A percentile compares a stretch with the other conserved stretches of the same genome.
Evolutionary conservation across 2,329 filamentous ascomycete genomes (phyloP).

Genomic region (Orbilia quercus): DNA sequence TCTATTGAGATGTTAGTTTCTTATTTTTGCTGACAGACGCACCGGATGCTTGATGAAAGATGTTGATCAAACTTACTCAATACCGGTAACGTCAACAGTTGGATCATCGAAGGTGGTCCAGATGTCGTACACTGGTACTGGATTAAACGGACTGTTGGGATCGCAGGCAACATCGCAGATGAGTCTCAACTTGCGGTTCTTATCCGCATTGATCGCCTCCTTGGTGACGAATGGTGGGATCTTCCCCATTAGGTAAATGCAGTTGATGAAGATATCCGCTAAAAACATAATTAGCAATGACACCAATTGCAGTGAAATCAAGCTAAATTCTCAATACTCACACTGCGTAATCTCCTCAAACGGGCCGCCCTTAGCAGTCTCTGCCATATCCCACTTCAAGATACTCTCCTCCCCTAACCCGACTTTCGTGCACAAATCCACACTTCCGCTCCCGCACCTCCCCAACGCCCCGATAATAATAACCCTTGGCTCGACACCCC

Average conservation of each 20-base stretch:
- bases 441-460: conserved; percentile 84
- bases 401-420: conserved; percentile 78
- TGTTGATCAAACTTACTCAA: conserved; percentile 37
- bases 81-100: conserved; percentile 70
- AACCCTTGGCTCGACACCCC: conserved; percentile 75
- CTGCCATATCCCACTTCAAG: conserved; percentile 79
- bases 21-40: not conserved
- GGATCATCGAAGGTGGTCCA: conserved; percentile 89
- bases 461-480: conserved; percentile 87
- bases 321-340: conserved; percentile 63
- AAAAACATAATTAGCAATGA: conserved; percentile 33
- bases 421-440: conserved; percentile 79
- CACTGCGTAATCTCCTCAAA: conserved; percentile 79
- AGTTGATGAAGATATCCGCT: conserved; percentile 82
- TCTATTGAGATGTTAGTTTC: conserved; percentile 24
- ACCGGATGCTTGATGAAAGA: not conserved
- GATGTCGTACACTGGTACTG: conserved; percentile 82
- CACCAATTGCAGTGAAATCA: not conserved
- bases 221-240: conserved; percentile 84
- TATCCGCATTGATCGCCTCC: conserved; percentile 72
- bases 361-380: conserved; percentile 80
- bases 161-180: conserved; percentile 83
- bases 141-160: conserved; percentile 78
- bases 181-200: conserved; percentile 79
- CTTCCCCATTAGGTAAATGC: conserved; percentile 83